Conservation (phyloP, 192 early-diverging fungal genomes). For the Coemansia sp. region DNA sequence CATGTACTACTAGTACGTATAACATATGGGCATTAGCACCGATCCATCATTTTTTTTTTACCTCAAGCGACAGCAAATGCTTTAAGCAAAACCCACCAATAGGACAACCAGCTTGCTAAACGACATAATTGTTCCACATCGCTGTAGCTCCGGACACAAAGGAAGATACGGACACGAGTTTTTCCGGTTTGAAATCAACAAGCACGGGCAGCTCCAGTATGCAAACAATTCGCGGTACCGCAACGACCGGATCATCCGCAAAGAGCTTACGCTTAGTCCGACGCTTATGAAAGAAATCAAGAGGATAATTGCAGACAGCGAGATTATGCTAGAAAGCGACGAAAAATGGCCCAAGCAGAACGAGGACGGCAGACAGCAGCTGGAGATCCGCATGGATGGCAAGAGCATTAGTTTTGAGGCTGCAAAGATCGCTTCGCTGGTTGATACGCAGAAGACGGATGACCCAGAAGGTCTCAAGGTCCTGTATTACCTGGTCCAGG, state of each 20-base stretch:
- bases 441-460: conserved; percentile 81
- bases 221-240: conserved; percentile 98
- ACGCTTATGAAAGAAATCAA: conserved; percentile 82
- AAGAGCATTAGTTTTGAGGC: conserved; percentile 81
- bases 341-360: conserved; percentile 86
- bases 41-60: not conserved
- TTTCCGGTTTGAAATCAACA: conserved; percentile 92
- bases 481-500: conserved; percentile 97
- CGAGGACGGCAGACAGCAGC: conserved; percentile 86
- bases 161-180: conserved; percentile 99
- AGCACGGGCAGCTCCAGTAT: conserved; percentile 85
- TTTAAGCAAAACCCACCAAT: too few species aligned
- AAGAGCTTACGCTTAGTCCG: conserved; percentile 80
- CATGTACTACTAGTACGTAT: conserved; percentile 39
- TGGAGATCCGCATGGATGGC: conserved; percentile 88
- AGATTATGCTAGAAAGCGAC: conserved; percentile 94
- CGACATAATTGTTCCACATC: too few species aligned
- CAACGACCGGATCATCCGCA: conserved; percentile 93
- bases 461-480: conserved; percentile 93
- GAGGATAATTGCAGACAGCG: conserved; percentile 83
- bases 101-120: too few species aligned
- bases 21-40: not conserved
- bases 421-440: conserved; percentile 85
- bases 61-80: too few species aligned
- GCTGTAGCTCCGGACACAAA: conserved; percentile 83